A percentile compares a stretch with the other conserved stretches of the same genome.
These are phyloP conservation scores for Neonectria punicea DNA, from an alignment of 2,329 filamentous ascomycete species.

Conservation along the genomic window DNA sequence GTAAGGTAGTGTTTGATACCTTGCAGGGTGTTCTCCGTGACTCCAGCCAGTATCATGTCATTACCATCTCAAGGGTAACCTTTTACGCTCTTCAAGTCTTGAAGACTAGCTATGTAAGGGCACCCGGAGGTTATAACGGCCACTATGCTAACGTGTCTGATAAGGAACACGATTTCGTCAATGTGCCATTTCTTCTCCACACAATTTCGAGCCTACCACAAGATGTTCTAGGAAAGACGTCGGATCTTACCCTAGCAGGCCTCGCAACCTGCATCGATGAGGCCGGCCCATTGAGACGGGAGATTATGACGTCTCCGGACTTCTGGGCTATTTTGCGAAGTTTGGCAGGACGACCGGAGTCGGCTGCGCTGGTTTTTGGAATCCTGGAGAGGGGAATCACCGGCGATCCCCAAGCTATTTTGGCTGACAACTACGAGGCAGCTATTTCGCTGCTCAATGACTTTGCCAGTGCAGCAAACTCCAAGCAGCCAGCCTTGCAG, in stretches of 20 bases:
- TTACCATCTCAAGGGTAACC: slow-evolving; percentile 84
- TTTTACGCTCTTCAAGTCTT: slow-evolving; percentile 89
- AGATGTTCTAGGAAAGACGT: slow-evolving; percentile 78
- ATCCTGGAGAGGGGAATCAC: slow-evolving; percentile 84
- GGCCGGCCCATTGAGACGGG: slow-evolving; percentile 81
- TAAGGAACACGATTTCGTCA: slow-evolving; percentile 89
- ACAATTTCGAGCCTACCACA: slow-evolving; percentile 89
- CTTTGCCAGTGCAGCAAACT: slow-evolving; percentile 84
- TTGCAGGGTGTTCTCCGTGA: slow-evolving; percentile 87
- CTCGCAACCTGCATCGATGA: slow-evolving; percentile 82
- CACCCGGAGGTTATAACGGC: background rate
- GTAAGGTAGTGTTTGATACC: slow-evolving; percentile 81
- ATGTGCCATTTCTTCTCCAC: slow-evolving; percentile 90
- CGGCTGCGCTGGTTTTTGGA: slow-evolving; percentile 82
- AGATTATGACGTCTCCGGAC: slow-evolving; percentile 95
- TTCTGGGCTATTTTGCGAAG: slow-evolving; percentile 93
- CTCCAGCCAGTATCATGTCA: slow-evolving; percentile 79
- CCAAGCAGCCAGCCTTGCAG: slow-evolving; percentile 77
- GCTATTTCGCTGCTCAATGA: slow-evolving; percentile 86
- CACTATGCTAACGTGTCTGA: slow-evolving; percentile 34
- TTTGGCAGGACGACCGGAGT: slow-evolving; percentile 74
- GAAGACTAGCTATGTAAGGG: slow-evolving; percentile 83
- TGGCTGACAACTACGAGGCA: slow-evolving; percentile 94
- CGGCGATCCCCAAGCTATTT: slow-evolving; percentile 82
- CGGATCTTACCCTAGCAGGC: slow-evolving; percentile 80